Evolutionary conservation across 805 yeast species (phyloP), one percentile per base, ranked within the genome.

Genomic region (Sugiyamaella marilandica): DNA sequence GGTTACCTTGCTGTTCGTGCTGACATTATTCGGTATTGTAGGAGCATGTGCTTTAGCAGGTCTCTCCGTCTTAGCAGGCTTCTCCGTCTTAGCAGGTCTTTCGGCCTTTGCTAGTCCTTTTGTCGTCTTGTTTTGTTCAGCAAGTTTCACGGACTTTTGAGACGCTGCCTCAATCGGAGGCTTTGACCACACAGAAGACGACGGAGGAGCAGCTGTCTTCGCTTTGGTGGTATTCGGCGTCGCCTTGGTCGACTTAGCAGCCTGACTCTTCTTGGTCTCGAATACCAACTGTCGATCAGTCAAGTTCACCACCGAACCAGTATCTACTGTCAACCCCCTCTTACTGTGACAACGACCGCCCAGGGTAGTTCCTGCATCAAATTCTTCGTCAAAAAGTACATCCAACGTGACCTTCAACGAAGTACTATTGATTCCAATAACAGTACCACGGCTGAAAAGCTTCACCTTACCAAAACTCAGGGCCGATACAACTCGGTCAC

Each of bases 391-490:
- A 75, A 92, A 94, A 35, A 94, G 68, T 49, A 94, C 83, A 57
- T 86, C 89, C 52, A 94, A 73, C 0, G 84, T 78, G 10, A 78
- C 66, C 49, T 65, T 70, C n/a, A 71, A 63, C 9, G 81, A 79
- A 34, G 81, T 76, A 59, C 83, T 80, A 34, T 81, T 76, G 41
- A 87, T 88, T 39, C 81, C 74, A 47, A 87, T 85, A 51, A 94
- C 95, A 0, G 97, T 90, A 66, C 99, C 99, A 63, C 85, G 85
- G 24, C 87, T 78, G 65, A 85, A 89, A 52, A 84, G 70, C 26
- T 97, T 96, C 13, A 91, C 96, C 64, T 87, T 89, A 49, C 98
- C 98, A 21, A 87, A 82, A 61, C 84, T 87, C 61, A 85, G 85
- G 19, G 89, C 86, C 59, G 87, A 90, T 21, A 87, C 78, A 31